phyloP scores from a whole-genome alignment of 2,329 filamentous ascomycete species.

The Chaetomium olivaceum region DNA sequence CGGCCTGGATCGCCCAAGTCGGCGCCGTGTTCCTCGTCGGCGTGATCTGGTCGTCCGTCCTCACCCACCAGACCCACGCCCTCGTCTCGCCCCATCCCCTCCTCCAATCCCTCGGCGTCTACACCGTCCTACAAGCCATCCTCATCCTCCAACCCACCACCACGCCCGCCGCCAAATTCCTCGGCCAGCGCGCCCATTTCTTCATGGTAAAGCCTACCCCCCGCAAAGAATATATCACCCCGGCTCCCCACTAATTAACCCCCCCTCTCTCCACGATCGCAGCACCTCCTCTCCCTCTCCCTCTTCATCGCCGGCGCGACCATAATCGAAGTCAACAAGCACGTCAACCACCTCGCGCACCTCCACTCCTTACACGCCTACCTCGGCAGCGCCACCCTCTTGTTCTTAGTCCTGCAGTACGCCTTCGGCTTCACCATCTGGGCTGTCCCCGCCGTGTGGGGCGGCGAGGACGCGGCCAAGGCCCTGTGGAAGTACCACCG shows the following conservation, averaged over 20 bases:
- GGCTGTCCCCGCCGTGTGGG: constrained; percentile 72
- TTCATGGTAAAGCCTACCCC: constrained; percentile 46
- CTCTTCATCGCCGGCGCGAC: constrained; percentile 64
- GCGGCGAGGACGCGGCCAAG: constrained; percentile 77
- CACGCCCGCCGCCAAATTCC: constrained; percentile 69
- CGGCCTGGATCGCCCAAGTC: constrained; percentile 75
- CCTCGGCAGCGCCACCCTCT: constrained; percentile 75
- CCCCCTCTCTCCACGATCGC: background rate
- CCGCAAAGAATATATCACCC: no score
- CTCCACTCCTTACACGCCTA: constrained; percentile 81
- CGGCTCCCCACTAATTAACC: background rate
- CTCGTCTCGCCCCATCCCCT: constrained; percentile 90
- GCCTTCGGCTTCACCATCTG: constrained; percentile 81
- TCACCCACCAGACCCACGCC: constrained; percentile 61
- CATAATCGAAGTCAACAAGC: constrained; percentile 84
- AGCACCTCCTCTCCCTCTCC: constrained; percentile 63
- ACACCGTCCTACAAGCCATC: constrained; percentile 76
- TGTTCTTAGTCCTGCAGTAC: constrained; percentile 70
- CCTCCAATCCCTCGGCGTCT: constrained; percentile 63
- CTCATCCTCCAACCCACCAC: constrained; percentile 87
- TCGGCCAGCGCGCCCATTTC: constrained; percentile 64
- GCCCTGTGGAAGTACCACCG: constrained; percentile 89
- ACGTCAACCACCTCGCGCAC: constrained; percentile 64
- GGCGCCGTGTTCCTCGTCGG: constrained; percentile 74
- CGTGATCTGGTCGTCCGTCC: constrained; percentile 76